A percentile compares a stretch with the other conserved stretches of the same genome.
Evolutionary conservation across 805 yeast genomes (phyloP).

Genomic region (Vanderwaltozyma yarrowii): DNA sequence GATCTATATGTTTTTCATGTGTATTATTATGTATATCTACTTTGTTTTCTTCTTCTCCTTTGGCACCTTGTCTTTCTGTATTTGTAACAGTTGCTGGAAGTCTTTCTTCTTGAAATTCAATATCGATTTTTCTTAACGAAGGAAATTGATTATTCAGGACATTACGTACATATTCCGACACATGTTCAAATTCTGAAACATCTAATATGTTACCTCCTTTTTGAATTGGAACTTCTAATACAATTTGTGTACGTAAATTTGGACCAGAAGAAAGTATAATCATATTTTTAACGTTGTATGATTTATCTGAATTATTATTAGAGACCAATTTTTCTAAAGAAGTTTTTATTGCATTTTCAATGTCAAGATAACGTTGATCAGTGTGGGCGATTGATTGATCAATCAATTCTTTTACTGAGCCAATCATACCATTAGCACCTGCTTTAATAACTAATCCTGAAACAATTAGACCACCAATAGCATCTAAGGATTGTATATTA

Average conservation of each 20-base stretch:
- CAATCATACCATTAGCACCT: conserved; percentile 64
- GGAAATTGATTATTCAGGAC: conserved; percentile 32
- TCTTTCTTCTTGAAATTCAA: conserved; percentile 31
- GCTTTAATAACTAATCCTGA: conserved; percentile 75
- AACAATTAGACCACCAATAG: conserved; percentile 84
- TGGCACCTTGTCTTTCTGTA: too few species aligned
- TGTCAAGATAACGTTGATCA: conserved; percentile 39
- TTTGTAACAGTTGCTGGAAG: too few species aligned
- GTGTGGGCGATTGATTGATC: conserved; percentile 54
- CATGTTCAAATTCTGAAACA: conserved; percentile 34
- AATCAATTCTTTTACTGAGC: conserved; percentile 64
- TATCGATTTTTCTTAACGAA: conserved; percentile 34
- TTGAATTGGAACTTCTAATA: conserved; percentile 34
- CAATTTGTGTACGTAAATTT: conserved; percentile 32
- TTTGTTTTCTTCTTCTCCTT: too few species aligned
- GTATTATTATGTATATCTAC: too few species aligned
- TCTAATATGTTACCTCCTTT: conserved; percentile 36
- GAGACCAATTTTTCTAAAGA: conserved; percentile 29
- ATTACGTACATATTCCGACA: conserved; percentile 29
- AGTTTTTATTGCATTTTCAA: conserved; percentile 33
- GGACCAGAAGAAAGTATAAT: conserved; percentile 51
- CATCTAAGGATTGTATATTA: conserved; percentile 75
- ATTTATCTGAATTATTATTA: conserved; percentile 32
- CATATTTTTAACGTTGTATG: conserved; percentile 33
- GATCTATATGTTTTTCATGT: too few species aligned